Evolutionary conservation across 2,329 filamentous ascomycete species (phyloP), one percentile per base, ranked within the genome.

Genomic region (Alternaria solani): DNA sequence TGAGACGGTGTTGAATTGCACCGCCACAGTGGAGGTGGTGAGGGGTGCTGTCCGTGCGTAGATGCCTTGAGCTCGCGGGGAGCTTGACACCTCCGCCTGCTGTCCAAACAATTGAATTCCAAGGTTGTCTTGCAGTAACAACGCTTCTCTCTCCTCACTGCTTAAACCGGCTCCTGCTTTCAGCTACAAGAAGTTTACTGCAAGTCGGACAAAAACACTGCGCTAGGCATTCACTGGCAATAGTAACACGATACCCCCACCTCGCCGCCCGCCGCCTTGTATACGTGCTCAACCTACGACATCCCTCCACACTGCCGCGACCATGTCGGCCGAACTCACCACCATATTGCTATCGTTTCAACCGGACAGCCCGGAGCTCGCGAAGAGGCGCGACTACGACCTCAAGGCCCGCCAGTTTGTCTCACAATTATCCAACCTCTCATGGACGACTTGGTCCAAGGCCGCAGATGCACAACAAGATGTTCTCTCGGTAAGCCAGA

Each of bases 371-470:
- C 65, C 68, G 34, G 68, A 75, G 44, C 48, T 80, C 9, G 71
- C 69, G 28, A 63, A 75, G 57, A 77, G 67, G 36, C 71, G 76
- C 47, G 76, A 80, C 26, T 81, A 82, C 59, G 80, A 83, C 61
- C 68, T 65, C 38, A 64, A 71, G 42, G 75, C 78, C 51, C 73
- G 70, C 36, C 62, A 62, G 12, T 81, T 78, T 65, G 61, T 80
- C 46, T 66, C 72, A 42, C 65, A 72, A 51, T 66, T 83, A 26
- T 63, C 67, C 34, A 77, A 74, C 57, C 65, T 81, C 48, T 62
- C 74, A 11, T 51, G 66, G 7, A 56, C 68, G 44, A 63, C 73
- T 44, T 81, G 73, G 71, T 59, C 70, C 28, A 80, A 79, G 65
- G 68, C 68, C 5, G 72, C 70, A 32, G 72, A 79, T 32, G 78